Evolutionary conservation across 345 rosid species (phyloP).

Genomic region (Anastatica hierochuntica): DNA sequence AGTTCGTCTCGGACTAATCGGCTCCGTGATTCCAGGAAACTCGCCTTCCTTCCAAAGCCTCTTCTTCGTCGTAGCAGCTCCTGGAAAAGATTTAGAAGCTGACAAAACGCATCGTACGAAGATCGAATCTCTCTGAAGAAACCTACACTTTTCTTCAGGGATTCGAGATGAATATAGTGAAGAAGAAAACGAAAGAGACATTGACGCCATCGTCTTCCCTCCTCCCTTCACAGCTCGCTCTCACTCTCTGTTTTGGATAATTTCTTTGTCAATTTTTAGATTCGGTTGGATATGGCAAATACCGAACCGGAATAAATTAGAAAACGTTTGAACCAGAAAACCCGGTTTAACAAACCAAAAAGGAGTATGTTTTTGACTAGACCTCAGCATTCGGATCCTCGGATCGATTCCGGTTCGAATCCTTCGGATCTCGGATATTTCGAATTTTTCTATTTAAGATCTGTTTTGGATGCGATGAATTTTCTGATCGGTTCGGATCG

Average conservation of each 20-base stretch:
- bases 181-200: slow-evolving; percentile 53
- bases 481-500: too few relatives aligned
- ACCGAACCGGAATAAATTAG: slow-evolving; percentile 1
- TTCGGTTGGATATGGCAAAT: slow-evolving; percentile 11
- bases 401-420: too few relatives aligned
- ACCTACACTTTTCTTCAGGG: slow-evolving; percentile 5
- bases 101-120: slow-evolving; percentile 26
- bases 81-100: slow-evolving; percentile 27
- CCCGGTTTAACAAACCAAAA: too few relatives aligned
- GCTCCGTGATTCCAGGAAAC: slow-evolving; percentile 55
- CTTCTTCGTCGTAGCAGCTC: slow-evolving; percentile 29
- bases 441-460: too few relatives aligned
- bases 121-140: not conserved
- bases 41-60: slow-evolving; percentile 73
- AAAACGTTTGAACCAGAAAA: too few relatives aligned
- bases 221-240: not conserved
- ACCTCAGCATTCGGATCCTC: too few relatives aligned
- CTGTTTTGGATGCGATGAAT: too few relatives aligned
- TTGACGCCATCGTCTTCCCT: slow-evolving; percentile 25
- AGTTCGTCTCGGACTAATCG: slow-evolving; percentile 27
- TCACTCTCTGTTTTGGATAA: slow-evolving; percentile 22
- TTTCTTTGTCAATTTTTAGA: not conserved
- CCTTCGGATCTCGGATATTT: too few relatives aligned
- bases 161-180: slow-evolving; percentile 38
- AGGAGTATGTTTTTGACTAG: too few relatives aligned